Conservation (phyloP, 1,284 basidiomycete species). For the Leccinum angustisporum region DNA sequence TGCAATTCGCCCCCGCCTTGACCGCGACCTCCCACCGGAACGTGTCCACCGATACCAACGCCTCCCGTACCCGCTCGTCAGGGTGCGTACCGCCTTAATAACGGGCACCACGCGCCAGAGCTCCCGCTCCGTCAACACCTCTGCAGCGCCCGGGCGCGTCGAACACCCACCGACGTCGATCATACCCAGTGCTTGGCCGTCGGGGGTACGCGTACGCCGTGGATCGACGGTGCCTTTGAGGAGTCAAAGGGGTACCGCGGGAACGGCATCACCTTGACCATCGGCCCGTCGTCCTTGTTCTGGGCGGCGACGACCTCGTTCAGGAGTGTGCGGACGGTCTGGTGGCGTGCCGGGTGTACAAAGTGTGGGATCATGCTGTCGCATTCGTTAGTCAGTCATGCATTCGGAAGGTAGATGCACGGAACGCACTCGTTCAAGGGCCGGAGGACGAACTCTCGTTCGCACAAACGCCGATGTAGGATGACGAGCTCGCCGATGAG, state of each 20-base stretch:
- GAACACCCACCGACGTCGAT: constrained; percentile 96
- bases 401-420: background rate
- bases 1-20: constrained; percentile 84
- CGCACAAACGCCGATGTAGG: constrained; percentile 75
- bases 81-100: constrained; percentile 45
- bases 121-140: constrained; percentile 76
- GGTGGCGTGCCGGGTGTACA: constrained; percentile 57
- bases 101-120: constrained; percentile 72
- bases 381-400: background rate
- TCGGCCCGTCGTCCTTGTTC: constrained; percentile 39
- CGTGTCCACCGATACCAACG: constrained; percentile 88
- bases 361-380: constrained; percentile 70
- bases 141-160: constrained; percentile 76
- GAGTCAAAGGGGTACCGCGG: constrained; percentile 46
- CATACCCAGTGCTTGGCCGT: constrained; percentile 65
- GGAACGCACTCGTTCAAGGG: constrained; percentile 73
- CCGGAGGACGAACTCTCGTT: constrained; percentile 90
- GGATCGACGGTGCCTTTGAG: constrained; percentile 4
- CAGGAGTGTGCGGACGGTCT: constrained; percentile 50
- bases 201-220: constrained; percentile 36
- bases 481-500: constrained; percentile 69
- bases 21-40: constrained; percentile 87
- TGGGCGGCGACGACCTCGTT: constrained; percentile 36
- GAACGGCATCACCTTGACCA: constrained; percentile 69
- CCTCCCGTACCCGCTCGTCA: constrained; percentile 27